Percentiles rank a stretch among this genome's conserved stretches.
These are phyloP conservation scores for Globisporangium spinosum DNA, from an alignment of 352 stramenopile species.

Conservation along the genomic window DNA sequence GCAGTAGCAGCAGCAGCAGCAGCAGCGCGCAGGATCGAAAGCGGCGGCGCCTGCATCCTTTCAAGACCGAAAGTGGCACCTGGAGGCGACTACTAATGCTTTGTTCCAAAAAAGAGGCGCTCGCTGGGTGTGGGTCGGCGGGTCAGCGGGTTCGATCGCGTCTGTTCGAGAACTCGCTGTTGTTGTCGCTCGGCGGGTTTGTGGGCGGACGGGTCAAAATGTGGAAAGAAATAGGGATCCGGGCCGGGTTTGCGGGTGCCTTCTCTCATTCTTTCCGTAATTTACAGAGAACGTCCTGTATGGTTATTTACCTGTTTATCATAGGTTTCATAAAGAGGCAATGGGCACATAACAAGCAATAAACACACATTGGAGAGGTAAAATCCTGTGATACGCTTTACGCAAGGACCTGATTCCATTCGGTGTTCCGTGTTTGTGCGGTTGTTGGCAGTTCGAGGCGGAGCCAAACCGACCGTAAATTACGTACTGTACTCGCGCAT, in stretches of 20 bases:
- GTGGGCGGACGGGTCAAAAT: background rate
- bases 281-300: background rate
- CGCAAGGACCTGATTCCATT: background rate
- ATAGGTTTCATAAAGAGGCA: too few relatives aligned
- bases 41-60: conserved; percentile 31
- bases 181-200: background rate
- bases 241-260: background rate
- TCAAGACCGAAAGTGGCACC: conserved; percentile 25
- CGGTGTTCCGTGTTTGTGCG: background rate
- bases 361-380: background rate
- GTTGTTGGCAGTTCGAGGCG: background rate
- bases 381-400: background rate
- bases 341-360: too few relatives aligned
- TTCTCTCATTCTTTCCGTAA: background rate
- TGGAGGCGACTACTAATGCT: conserved; percentile 10
- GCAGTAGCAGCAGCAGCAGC: background rate
- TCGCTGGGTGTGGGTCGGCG: background rate
- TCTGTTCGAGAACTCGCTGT: background rate
- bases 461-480: background rate
- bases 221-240: conserved; percentile 6
- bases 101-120: conserved; percentile 12
- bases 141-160: background rate
- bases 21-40: conserved; percentile 1
- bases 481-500: background rate
- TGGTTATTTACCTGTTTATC: background rate